Evolutionary conservation across 352 stramenopile genomes (phyloP).

Genomic region (Phytophthora aleatoria): DNA sequence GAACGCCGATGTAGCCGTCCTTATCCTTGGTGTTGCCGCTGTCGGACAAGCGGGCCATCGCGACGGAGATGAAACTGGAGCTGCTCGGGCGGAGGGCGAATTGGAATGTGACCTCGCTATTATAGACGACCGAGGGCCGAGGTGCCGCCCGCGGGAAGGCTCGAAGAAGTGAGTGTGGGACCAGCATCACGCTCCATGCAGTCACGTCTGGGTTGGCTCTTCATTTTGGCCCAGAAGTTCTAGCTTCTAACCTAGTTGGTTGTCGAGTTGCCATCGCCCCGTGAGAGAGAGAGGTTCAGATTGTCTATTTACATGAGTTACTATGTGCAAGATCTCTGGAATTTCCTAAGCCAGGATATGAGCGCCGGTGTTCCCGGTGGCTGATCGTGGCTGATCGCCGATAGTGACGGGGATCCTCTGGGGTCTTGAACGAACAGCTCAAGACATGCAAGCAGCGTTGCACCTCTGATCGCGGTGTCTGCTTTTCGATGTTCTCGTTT

Average conservation of each 20-base stretch:
- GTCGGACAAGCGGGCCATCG: conserved; percentile 31
- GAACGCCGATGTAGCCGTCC: conserved; percentile 37
- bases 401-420: too few species aligned
- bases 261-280: conserved; percentile 2
- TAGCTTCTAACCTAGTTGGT: not conserved
- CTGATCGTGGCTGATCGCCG: too few species aligned
- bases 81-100: conserved; percentile 15
- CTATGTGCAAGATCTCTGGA: too few species aligned
- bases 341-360: too few species aligned
- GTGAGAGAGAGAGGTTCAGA: too few species aligned
- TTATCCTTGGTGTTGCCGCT: conserved; percentile 33
- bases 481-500: too few species aligned
- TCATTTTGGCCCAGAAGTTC: not conserved
- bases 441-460: too few species aligned
- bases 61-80: not conserved
- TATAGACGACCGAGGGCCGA: not conserved
- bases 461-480: too few species aligned
- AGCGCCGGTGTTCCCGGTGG: too few species aligned
- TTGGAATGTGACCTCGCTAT: conserved; percentile 12
- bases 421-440: too few species aligned
- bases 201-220: conserved; percentile 10
- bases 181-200: conserved; percentile 21
- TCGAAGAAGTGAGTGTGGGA: conserved; percentile 20
- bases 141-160: not conserved
- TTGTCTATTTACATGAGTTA: too few species aligned